Conservation (phyloP, 208 protist genomes). For the Acanthamoeba triangularis region DNA sequence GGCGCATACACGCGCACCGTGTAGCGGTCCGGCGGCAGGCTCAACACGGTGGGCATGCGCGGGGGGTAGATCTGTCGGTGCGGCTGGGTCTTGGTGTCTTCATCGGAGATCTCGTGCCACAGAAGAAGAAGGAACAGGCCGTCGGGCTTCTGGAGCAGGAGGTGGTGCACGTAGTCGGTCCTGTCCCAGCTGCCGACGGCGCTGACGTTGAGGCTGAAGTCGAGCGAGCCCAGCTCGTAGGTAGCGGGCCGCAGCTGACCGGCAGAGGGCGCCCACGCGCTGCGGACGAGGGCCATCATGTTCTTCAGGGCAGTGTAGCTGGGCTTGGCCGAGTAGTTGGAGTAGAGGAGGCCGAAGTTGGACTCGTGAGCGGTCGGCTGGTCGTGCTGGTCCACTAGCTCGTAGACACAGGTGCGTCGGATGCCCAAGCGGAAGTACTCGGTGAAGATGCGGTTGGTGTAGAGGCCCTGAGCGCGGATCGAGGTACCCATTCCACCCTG, state of each 20-base stretch:
- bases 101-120: constrained; percentile 19
- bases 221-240: background rate
- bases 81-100: background rate
- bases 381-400: background rate
- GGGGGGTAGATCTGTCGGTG: background rate
- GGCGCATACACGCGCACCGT: background rate
- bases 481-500: background rate
- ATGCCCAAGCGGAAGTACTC: constrained; percentile 26
- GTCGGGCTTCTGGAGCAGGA: constrained; percentile 41
- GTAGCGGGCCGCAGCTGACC: background rate
- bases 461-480: background rate
- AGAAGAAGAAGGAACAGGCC: background rate
- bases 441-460: constrained; percentile 21
- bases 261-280: background rate
- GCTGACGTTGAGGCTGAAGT: background rate
- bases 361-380: background rate
- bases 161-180: background rate
- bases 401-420: background rate
- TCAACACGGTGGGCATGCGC: background rate
- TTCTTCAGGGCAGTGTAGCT: background rate
- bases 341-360: background rate
- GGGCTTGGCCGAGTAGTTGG: constrained; percentile 37
- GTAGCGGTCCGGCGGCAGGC: background rate
- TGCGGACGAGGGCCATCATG: background rate
- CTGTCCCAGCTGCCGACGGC: background rate